phyloP scores from a whole-genome alignment of 306 rosid species.

The Sophora flavescens region DNA sequence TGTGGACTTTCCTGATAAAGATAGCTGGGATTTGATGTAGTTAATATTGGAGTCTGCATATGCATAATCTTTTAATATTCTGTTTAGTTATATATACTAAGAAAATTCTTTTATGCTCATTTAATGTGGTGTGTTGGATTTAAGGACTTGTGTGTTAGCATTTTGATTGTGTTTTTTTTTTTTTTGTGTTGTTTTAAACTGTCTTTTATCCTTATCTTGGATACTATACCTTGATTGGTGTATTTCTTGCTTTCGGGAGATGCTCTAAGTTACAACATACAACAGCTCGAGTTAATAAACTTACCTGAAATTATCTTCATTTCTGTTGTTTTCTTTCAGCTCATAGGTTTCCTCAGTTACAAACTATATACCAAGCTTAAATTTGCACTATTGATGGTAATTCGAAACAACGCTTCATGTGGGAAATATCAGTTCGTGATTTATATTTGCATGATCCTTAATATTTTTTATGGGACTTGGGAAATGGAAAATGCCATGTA shows the following conservation, averaged over 20 bases:
- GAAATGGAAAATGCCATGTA: constrained; percentile 10
- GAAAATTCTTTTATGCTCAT: constrained; percentile 1
- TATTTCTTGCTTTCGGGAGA: constrained; percentile 8
- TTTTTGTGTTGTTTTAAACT: constrained; percentile 28
- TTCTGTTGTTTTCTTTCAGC: constrained; percentile 23
- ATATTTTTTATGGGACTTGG: constrained; percentile 2
- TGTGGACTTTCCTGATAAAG: constrained; percentile 36
- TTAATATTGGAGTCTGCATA: constrained; percentile 23
- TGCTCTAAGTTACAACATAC: constrained; percentile 27
- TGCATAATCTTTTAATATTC: constrained; percentile 1
- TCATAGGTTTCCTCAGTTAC: constrained; percentile 29
- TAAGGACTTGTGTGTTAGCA: constrained; percentile 1
- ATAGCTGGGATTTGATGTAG: constrained; percentile 30
- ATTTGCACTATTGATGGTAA: constrained; percentile 2
- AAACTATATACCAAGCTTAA: neutral
- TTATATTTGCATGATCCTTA: constrained; percentile 23
- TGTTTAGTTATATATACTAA: neutral
- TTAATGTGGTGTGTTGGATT: constrained; percentile 32
- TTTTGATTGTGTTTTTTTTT: constrained; percentile 8
- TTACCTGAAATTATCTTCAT: constrained; percentile 9
- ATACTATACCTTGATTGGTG: constrained; percentile 28
- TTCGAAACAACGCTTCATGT: constrained; percentile 12
- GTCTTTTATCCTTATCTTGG: constrained; percentile 17
- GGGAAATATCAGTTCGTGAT: constrained; percentile 9
- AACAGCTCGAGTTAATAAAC: constrained; percentile 9